Conservation (phyloP, 768 basidiomycete species). For the Pulveroboletus sp. region DNA sequence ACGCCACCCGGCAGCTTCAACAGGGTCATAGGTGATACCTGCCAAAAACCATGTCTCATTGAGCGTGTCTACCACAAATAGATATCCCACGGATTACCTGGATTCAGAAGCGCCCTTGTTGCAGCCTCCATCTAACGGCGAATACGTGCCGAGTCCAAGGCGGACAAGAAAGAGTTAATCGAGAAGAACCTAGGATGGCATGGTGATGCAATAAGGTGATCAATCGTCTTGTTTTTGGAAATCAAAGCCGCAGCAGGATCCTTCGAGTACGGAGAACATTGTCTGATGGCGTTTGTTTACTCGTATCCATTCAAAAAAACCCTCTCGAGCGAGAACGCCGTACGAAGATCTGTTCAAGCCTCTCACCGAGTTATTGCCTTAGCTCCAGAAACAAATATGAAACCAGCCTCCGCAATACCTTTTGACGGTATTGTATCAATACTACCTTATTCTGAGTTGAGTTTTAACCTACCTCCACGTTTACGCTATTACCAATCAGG, state of each 20-base stretch:
- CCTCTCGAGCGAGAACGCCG: too few relatives aligned
- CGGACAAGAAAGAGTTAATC: not conserved
- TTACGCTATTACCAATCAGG: constrained; percentile 81
- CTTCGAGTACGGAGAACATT: too few relatives aligned
- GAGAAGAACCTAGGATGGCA: constrained; percentile 49
- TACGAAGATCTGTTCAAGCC: too few relatives aligned
- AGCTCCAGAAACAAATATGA: constrained; percentile 47
- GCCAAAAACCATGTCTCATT: not conserved
- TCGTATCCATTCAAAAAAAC: too few relatives aligned
- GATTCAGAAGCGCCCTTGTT: constrained; percentile 83
- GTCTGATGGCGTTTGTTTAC: too few relatives aligned
- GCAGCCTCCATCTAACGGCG: constrained; percentile 72
- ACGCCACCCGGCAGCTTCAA: constrained; percentile 74
- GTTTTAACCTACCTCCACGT: constrained; percentile 52
- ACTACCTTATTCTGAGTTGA: not conserved
- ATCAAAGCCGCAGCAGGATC: not conserved
- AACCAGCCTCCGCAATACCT: constrained; percentile 54
- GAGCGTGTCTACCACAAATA: not conserved
- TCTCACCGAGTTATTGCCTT: not conserved
- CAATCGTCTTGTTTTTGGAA: constrained; percentile 46
- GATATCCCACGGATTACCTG: constrained; percentile 38
- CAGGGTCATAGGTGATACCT: constrained; percentile 78
- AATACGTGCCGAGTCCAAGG: not conserved
- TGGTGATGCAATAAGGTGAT: too few relatives aligned
- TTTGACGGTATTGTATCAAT: constrained; percentile 1